Evolutionary conservation across 2,329 filamentous ascomycete species (phyloP).

Genomic region (Diplodia mutila): DNA sequence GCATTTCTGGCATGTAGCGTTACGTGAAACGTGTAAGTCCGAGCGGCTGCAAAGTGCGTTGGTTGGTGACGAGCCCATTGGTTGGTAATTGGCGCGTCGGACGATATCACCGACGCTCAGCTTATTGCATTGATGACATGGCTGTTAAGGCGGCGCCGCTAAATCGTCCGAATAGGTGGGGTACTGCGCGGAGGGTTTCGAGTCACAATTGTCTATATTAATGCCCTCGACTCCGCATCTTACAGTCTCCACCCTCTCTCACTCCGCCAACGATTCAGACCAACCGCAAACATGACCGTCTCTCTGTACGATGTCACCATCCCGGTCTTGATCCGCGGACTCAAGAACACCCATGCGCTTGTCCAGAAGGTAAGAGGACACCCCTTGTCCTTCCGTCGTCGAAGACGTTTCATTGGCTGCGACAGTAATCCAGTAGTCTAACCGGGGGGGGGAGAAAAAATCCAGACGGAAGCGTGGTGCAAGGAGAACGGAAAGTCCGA

Average conservation of each 20-base stretch:
- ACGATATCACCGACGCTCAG: too few relatives aligned
- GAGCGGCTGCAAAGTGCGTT: too few relatives aligned
- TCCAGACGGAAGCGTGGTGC: slow-evolving; percentile 33
- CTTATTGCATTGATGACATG: too few relatives aligned
- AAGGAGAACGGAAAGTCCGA: slow-evolving; percentile 44
- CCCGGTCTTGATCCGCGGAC: background rate
- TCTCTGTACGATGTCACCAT: background rate
- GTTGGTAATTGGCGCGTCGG: too few relatives aligned
- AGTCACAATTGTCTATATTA: background rate
- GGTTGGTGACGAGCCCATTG: too few relatives aligned
- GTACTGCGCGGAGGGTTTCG: background rate
- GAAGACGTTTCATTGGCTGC: too few relatives aligned
- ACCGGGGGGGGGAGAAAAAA: too few relatives aligned
- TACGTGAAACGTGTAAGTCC: too few relatives aligned
- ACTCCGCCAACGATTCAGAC: background rate
- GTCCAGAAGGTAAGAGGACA: background rate
- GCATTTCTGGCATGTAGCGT: too few relatives aligned
- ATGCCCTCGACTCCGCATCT: background rate
- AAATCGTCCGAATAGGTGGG: background rate
- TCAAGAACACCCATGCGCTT: background rate
- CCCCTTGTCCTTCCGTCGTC: too few relatives aligned
- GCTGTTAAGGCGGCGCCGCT: too few relatives aligned
- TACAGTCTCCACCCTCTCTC: background rate
- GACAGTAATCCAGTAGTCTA: too few relatives aligned
- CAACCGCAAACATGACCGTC: background rate